Evolutionary conservation across 129 eudicot genomes (phyloP).

Genomic region (Dittrichia graveolens): DNA sequence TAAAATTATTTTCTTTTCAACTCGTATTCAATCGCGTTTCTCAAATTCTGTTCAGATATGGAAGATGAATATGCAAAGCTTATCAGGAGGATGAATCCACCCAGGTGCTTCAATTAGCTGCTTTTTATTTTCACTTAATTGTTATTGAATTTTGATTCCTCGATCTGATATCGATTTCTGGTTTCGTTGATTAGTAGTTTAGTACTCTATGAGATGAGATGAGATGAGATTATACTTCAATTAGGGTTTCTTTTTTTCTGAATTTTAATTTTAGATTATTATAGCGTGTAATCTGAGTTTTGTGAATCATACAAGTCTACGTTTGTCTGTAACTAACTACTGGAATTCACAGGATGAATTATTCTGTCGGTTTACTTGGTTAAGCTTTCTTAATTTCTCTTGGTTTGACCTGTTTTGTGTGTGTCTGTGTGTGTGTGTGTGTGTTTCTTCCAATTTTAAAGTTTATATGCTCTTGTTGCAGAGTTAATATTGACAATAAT

Average conservation of each 20-base stretch:
- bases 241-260: background rate
- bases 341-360: background rate
- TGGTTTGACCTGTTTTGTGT: background rate
- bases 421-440: background rate
- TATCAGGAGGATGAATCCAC: constrained; percentile 85
- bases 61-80: constrained; percentile 87
- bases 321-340: too few relatives aligned
- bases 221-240: background rate
- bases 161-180: background rate
- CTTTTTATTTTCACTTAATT: background rate
- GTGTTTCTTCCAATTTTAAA: background rate
- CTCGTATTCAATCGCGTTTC: background rate
- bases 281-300: constrained; percentile 2
- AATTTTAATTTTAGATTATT: background rate
- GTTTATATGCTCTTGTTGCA: constrained; percentile 38
- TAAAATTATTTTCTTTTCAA: constrained; percentile 18
- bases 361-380: background rate
- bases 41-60: constrained; percentile 30
- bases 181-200: too few relatives aligned
- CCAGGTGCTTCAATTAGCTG: constrained; percentile 47
- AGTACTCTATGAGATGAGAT: too few relatives aligned
- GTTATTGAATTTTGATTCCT: background rate
- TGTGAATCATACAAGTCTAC: too few relatives aligned
- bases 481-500: constrained; percentile 76
- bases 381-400: background rate